phyloP scores from a whole-genome alignment of 768 basidiomycete species.

The Pisolithus microcarpus region DNA sequence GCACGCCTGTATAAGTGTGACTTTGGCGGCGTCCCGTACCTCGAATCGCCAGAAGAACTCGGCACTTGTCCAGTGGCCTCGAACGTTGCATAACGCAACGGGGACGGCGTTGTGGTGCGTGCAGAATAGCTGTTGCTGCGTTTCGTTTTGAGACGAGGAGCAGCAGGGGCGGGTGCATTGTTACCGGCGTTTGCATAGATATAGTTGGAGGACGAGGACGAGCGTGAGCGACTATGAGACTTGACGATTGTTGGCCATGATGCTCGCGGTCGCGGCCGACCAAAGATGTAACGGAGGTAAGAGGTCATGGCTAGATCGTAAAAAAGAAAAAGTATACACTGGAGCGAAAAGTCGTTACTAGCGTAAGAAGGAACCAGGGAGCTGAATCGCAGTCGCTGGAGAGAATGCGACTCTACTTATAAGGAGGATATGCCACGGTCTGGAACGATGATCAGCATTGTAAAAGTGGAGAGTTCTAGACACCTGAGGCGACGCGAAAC shows the following conservation, averaged over 20 bases:
- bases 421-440: constrained; percentile 16
- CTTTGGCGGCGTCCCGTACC: constrained; percentile 25
- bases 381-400: constrained; percentile 2
- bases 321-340: constrained; percentile 2
- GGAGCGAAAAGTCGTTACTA: constrained; percentile 9
- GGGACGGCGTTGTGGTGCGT: constrained; percentile 32
- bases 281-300: constrained; percentile 44
- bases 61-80: constrained; percentile 21
- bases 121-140: constrained; percentile 36
- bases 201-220: constrained; percentile 33
- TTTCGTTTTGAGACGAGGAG: constrained; percentile 30
- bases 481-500: constrained; percentile 11
- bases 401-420: constrained; percentile 11
- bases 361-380: constrained; percentile 8
- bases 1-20: constrained; percentile 34
- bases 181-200: constrained; percentile 33
- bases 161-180: constrained; percentile 29
- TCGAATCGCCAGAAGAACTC: constrained; percentile 25
- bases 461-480: constrained; percentile 14
- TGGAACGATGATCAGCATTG: constrained; percentile 4
- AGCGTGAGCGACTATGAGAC: constrained; percentile 38
- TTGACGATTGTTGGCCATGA: constrained; percentile 24
- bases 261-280: constrained; percentile 23
- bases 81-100: constrained; percentile 34
- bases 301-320: constrained; percentile 37